Conservation (phyloP, 306 rosid genomes). For the Cotoneaster glaucophyllus region DNA sequence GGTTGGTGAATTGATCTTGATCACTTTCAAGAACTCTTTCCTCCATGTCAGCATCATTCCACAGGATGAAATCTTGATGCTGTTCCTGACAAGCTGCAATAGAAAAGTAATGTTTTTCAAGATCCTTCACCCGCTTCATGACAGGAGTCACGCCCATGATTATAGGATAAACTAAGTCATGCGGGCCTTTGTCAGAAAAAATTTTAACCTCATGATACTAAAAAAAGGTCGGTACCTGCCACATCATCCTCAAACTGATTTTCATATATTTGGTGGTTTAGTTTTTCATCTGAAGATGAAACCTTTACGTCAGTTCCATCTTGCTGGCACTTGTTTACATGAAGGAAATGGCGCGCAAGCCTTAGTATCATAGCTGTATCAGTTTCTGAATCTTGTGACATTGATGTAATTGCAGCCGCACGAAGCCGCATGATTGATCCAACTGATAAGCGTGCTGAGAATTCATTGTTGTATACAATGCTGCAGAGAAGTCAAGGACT, state of each 20-base stretch:
- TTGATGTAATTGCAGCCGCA: constrained; percentile 74
- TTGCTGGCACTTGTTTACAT: constrained; percentile 37
- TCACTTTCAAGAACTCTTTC: constrained; percentile 28
- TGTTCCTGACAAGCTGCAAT: constrained; percentile 37
- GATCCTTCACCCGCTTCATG: not conserved
- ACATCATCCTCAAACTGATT: constrained; percentile 36
- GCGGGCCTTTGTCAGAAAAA: not conserved
- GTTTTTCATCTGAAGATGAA: constrained; percentile 31
- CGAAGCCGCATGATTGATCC: constrained; percentile 78
- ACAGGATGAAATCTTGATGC: constrained; percentile 25
- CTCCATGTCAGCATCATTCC: constrained; percentile 28
- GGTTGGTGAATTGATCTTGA: constrained; percentile 31
- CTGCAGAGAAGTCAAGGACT: constrained; percentile 42
- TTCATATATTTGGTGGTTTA: constrained; percentile 14
- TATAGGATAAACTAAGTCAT: not conserved
- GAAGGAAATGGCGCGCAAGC: constrained; percentile 60
- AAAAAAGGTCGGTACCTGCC: constrained; percentile 31
- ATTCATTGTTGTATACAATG: constrained; percentile 68
- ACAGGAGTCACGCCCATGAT: not conserved
- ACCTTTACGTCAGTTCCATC: constrained; percentile 26
- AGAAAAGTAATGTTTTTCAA: not conserved
- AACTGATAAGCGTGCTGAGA: constrained; percentile 76
- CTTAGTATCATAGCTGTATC: constrained; percentile 50
- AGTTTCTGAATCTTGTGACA: constrained; percentile 60
- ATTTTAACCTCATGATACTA: not conserved